Conservation (phyloP, 78 protist species). For the Emiliania huxleyi region DNA sequence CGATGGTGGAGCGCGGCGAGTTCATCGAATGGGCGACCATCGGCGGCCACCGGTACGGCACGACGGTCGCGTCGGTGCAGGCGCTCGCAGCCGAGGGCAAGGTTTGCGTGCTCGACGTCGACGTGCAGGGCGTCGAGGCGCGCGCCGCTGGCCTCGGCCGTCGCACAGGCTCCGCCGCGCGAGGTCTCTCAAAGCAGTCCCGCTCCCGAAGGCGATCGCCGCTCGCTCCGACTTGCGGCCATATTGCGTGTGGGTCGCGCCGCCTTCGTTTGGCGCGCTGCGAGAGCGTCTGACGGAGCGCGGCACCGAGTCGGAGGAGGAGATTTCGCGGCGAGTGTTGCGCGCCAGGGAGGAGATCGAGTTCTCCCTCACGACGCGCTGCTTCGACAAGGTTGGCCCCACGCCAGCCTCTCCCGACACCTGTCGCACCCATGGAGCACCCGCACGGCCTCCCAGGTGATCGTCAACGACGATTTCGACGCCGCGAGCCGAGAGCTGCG, state of each 20-base stretch:
- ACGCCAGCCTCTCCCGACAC: too few relatives aligned
- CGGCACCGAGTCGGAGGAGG: background rate
- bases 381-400: background rate
- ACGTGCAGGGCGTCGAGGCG: background rate
- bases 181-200: too few relatives aligned
- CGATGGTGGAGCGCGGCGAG: constrained; percentile 29
- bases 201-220: too few relatives aligned
- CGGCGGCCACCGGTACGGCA: constrained; percentile 77
- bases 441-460: too few relatives aligned
- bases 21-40: constrained; percentile 69
- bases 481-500: background rate
- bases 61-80: constrained; percentile 50
- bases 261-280: background rate
- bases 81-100: constrained; percentile 45
- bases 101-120: constrained; percentile 10
- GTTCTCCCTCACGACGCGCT: background rate
- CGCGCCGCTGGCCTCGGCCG: background rate
- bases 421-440: too few relatives aligned
- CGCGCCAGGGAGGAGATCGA: background rate
- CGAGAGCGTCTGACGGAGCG: background rate
- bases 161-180: too few relatives aligned
- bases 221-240: background rate
- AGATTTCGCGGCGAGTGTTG: background rate
- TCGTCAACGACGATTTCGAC: background rate
- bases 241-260: background rate